These are phyloP conservation scores for Sideroxylon spinosum DNA, from an alignment of 179 eudicot genomes.

Conservation along the genomic window DNA sequence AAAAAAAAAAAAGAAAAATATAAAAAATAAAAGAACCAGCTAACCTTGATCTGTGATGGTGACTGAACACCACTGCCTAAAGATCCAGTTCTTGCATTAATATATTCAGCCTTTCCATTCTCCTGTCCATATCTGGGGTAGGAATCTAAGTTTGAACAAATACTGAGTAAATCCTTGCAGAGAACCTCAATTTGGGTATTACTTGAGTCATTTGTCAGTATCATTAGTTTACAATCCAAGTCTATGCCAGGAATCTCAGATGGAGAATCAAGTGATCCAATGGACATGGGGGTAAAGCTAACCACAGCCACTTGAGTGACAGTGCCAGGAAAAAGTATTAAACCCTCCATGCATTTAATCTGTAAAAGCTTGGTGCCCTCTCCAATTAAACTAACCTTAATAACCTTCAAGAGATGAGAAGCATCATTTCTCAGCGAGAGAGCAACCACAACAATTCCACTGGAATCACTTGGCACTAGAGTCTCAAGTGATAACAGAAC, in stretches of 20 bases:
- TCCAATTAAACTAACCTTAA: slow-evolving; percentile 40
- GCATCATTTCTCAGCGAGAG: slow-evolving; percentile 51
- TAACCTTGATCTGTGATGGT: slow-evolving; percentile 41
- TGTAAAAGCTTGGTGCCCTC: slow-evolving; percentile 38
- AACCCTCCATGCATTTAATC: slow-evolving; percentile 52
- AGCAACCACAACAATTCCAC: slow-evolving; percentile 39
- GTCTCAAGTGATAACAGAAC: slow-evolving; percentile 43
- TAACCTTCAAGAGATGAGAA: slow-evolving; percentile 43
- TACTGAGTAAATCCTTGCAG: slow-evolving; percentile 43
- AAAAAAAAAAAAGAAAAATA: not conserved
- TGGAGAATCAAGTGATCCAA: slow-evolving; percentile 18
- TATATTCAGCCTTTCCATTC: slow-evolving; percentile 24
- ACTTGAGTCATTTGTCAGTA: slow-evolving; percentile 58
- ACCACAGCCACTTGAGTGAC: slow-evolving; percentile 55
- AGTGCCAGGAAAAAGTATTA: slow-evolving; percentile 59
- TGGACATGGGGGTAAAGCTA: slow-evolving; percentile 24
- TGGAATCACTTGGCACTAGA: slow-evolving; percentile 34
- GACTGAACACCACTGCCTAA: slow-evolving; percentile 22
- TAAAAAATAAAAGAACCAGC: slow-evolving; percentile 2
- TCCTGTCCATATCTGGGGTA: slow-evolving; percentile 17
- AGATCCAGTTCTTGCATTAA: slow-evolving; percentile 22
- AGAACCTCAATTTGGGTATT: slow-evolving; percentile 42
- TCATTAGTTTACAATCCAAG: slow-evolving; percentile 42
- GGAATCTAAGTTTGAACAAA: slow-evolving; percentile 32
- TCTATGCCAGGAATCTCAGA: slow-evolving; percentile 24